Percentiles rank a stretch among this genome's conserved stretches.
phyloP scores from a whole-genome alignment of 1,284 basidiomycete genomes.

The Tylopilus sp. region DNA sequence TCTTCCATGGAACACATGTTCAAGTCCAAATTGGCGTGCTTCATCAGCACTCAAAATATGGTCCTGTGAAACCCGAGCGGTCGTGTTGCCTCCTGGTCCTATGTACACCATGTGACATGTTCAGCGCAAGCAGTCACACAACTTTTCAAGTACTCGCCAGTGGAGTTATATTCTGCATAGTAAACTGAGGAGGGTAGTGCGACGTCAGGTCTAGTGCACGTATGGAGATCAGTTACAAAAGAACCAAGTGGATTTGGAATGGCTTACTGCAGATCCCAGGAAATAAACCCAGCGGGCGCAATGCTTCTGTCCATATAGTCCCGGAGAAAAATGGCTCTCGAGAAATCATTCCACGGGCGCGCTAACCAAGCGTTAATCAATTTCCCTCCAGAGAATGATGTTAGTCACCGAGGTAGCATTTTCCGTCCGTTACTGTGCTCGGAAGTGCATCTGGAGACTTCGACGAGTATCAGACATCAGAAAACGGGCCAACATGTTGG shows the following conservation, averaged over 20 bases:
- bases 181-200: conserved; percentile 66
- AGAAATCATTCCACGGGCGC: conserved; percentile 72
- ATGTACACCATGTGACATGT: conserved; percentile 6
- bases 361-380: conserved; percentile 44
- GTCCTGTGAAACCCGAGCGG: conserved; percentile 56
- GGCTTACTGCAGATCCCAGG: conserved; percentile 44
- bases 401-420: no score
- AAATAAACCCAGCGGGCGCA: conserved; percentile 60
- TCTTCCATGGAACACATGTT: conserved; percentile 59
- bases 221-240: background rate
- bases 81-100: conserved; percentile 68
- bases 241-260: background rate
- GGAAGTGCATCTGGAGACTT: no score
- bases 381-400: no score
- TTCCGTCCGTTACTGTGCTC: no score
- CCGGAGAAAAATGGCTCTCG: conserved; percentile 63
- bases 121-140: conserved; percentile 11
- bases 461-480: no score
- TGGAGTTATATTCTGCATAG: conserved; percentile 69
- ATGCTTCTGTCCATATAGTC: conserved; percentile 73
- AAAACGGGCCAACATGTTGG: no score
- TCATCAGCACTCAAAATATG: conserved; percentile 57
- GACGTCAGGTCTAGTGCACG: conserved; percentile 44
- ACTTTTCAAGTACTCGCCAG: conserved; percentile 46
- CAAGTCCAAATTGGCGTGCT: conserved; percentile 57